phyloP scores from a whole-genome alignment of 2,329 filamentous ascomycete genomes.

The Metarhizium rileyi region DNA sequence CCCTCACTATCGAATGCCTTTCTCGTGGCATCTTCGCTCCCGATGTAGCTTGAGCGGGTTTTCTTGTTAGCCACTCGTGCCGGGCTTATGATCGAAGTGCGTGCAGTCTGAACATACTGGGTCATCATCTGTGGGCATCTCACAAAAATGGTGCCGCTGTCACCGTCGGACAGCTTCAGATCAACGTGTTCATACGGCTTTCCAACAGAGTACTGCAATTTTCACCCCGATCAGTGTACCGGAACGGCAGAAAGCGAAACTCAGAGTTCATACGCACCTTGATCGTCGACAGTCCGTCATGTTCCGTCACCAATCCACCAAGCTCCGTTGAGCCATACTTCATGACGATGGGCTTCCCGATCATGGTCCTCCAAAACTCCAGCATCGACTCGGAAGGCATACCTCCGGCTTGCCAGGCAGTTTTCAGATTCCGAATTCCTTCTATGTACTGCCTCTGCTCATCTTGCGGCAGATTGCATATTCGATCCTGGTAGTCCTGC shows the following conservation, averaged over 20 bases:
- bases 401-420: slow-evolving; percentile 3
- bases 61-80: too few relatives aligned
- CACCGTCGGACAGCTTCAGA: slow-evolving; percentile 9
- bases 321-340: slow-evolving; percentile 10
- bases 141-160: slow-evolving; percentile 12
- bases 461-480: not conserved
- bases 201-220: slow-evolving; percentile 6
- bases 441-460: slow-evolving; percentile 6
- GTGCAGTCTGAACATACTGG: not conserved
- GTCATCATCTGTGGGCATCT: slow-evolving; percentile 11
- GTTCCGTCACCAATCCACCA: slow-evolving; percentile 3
- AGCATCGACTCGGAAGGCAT: slow-evolving; percentile 3
- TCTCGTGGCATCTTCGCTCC: slow-evolving; percentile 61
- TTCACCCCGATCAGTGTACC: not conserved
- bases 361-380: slow-evolving; percentile 10
- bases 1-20: slow-evolving; percentile 72
- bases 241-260: not conserved
- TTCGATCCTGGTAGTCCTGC: slow-evolving; percentile 5
- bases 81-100: too few relatives aligned
- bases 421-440: slow-evolving; percentile 3
- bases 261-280: not conserved
- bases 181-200: slow-evolving; percentile 1
- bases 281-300: not conserved
- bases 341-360: slow-evolving; percentile 8
- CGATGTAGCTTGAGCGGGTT: slow-evolving; percentile 11